Conservation (phyloP, 2,329 filamentous ascomycete species). For the Cladobotryum mycophilum region DNA sequence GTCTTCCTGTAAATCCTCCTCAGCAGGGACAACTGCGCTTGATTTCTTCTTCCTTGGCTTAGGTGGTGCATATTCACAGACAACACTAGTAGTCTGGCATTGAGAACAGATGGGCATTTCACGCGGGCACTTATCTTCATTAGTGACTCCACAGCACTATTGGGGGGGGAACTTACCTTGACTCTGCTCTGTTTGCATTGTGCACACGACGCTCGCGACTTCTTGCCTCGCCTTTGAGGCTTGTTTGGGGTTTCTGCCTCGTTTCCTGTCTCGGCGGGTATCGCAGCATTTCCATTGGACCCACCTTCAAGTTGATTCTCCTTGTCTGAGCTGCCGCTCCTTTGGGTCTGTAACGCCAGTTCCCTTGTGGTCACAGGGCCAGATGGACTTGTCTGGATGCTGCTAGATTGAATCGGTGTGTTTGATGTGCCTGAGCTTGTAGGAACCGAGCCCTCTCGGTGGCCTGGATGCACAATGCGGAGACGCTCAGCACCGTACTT, state of each 20-base stretch:
- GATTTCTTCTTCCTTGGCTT: slow-evolving; percentile 22
- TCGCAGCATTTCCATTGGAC: not conserved
- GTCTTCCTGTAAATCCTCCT: slow-evolving; percentile 15
- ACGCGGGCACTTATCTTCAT: slow-evolving; percentile 33
- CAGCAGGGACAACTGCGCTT: slow-evolving; percentile 12
- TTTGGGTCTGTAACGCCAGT: slow-evolving; percentile 21
- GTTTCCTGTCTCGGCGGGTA: slow-evolving; percentile 4
- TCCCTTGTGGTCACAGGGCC: slow-evolving; percentile 27
- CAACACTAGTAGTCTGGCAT: slow-evolving; percentile 26
- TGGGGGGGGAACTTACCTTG: slow-evolving; percentile 28
- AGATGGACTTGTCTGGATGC: slow-evolving; percentile 16
- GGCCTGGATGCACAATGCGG: slow-evolving; percentile 49
- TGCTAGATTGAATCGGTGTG: slow-evolving; percentile 16
- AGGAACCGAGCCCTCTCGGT: slow-evolving; percentile 25
- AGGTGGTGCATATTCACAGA: slow-evolving; percentile 35
- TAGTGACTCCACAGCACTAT: slow-evolving; percentile 7
- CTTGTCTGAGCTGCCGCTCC: slow-evolving; percentile 9
- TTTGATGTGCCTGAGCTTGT: slow-evolving; percentile 22
- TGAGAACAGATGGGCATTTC: slow-evolving; percentile 34
- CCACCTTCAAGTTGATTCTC: not conserved
- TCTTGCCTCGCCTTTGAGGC: slow-evolving; percentile 19
- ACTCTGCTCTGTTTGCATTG: slow-evolving; percentile 29
- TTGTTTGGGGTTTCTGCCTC: slow-evolving; percentile 3
- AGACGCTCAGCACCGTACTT: slow-evolving; percentile 52
- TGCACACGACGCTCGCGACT: slow-evolving; percentile 30